Conservation (phyloP, 352 stramenopile genomes). For the Plasmopara viticola region DNA sequence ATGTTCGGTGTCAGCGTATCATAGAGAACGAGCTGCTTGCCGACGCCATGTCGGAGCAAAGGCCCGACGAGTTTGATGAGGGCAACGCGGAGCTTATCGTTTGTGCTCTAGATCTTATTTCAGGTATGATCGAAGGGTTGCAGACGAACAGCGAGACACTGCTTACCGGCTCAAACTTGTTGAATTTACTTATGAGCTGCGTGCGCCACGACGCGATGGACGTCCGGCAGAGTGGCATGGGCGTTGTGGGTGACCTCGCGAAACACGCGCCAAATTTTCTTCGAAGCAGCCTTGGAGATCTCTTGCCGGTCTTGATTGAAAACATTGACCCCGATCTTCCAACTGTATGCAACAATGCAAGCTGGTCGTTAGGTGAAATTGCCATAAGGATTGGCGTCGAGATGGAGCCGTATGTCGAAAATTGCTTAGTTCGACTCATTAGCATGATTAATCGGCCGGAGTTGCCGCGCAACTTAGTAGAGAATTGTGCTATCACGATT, state of each 20-base stretch:
- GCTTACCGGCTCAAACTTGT: slow-evolving; percentile 74
- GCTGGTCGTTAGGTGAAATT: slow-evolving; percentile 88
- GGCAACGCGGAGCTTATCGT: slow-evolving; percentile 88
- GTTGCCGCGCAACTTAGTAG: slow-evolving; percentile 79
- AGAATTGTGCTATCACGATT: slow-evolving; percentile 89
- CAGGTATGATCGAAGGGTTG: slow-evolving; percentile 85
- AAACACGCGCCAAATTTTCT: slow-evolving; percentile 78
- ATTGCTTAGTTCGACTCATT: slow-evolving; percentile 60
- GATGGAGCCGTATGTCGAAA: slow-evolving; percentile 80
- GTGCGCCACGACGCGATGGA: slow-evolving; percentile 84
- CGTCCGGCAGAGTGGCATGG: slow-evolving; percentile 86
- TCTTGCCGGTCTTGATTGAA: slow-evolving; percentile 80
- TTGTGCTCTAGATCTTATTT: slow-evolving; percentile 84
- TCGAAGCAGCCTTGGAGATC: slow-evolving; percentile 58
- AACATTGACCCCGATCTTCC: slow-evolving; percentile 85
- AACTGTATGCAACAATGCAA: slow-evolving; percentile 90
- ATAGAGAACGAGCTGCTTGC: slow-evolving; percentile 81
- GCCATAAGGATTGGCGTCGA: slow-evolving; percentile 77
- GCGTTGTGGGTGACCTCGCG: slow-evolving; percentile 83
- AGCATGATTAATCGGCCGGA: slow-evolving; percentile 86
- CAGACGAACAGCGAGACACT: slow-evolving; percentile 67
- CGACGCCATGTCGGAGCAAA: slow-evolving; percentile 76
- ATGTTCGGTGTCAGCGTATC: slow-evolving; percentile 73
- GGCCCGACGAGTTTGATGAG: slow-evolving; percentile 68
- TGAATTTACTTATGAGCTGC: slow-evolving; percentile 85